Conservation (phyloP, 1,139 yeast species). For the Suzukiozyma palmioleophila region DNA sequence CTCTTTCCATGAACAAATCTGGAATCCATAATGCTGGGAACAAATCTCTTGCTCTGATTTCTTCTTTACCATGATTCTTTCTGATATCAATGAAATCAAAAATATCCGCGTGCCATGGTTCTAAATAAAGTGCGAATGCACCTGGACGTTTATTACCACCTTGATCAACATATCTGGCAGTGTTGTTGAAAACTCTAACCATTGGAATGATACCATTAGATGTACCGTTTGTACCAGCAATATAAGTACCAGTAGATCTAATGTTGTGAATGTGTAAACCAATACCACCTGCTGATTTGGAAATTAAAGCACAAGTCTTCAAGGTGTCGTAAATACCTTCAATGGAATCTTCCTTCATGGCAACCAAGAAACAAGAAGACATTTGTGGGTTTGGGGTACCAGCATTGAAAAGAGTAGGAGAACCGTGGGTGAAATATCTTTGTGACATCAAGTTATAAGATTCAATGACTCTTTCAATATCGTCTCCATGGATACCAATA, state of each 20-base stretch:
- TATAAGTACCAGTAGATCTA: constrained; percentile 80
- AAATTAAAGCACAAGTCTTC: constrained; percentile 80
- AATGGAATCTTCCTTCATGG: constrained; percentile 86
- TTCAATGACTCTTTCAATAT: constrained; percentile 68
- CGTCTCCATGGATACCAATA: constrained; percentile 78
- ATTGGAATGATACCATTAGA: constrained; percentile 87
- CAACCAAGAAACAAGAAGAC: constrained; percentile 85
- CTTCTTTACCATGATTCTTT: constrained; percentile 90
- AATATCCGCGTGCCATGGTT: constrained; percentile 90
- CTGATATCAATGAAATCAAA: constrained; percentile 80
- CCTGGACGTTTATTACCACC: constrained; percentile 96
- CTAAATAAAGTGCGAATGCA: constrained; percentile 83
- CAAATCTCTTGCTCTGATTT: constrained; percentile 82
- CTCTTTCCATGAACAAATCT: constrained; percentile 86
- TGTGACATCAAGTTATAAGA: constrained; percentile 82
- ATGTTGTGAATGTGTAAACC: constrained; percentile 83
- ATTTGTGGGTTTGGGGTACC: constrained; percentile 85
- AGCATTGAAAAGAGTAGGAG: constrained; percentile 86
- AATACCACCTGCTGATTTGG: constrained; percentile 89
- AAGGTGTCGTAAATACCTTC: constrained; percentile 87
- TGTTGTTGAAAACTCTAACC: constrained; percentile 86
- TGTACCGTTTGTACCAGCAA: constrained; percentile 86
- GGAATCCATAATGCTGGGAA: constrained; percentile 93
- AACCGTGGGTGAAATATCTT: constrained; percentile 82
- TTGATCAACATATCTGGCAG: constrained; percentile 90